Evolutionary conservation across 192 early-diverging fungal genomes (phyloP), one percentile per base, ranked within the genome.

Genomic region (Coemansia sp.): DNA sequence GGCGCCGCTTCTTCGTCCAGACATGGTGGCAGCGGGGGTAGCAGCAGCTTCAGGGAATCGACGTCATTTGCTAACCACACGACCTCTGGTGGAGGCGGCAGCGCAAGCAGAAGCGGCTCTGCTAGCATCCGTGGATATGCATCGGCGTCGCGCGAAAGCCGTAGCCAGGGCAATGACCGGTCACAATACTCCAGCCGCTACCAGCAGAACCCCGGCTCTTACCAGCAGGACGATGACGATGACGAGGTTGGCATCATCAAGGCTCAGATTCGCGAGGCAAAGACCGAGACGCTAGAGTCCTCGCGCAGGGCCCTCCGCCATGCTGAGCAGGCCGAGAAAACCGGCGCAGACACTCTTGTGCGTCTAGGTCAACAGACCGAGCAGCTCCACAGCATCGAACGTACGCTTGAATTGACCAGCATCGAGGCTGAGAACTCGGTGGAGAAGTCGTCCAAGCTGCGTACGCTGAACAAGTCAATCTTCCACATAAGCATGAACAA

Each of bases 381-480:
- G 61, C 78, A 81, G 62, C 61, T 81, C 14, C 53, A 65, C 53
- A 65, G 63, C 55, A 72, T 88, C n/a, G 84, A 90, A 57, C 81
- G 84, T n/a, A 86, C 82, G 58, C 57, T 91, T 36, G 89, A 89
- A 55, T 71, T 87, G 53, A 64, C 70, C 44, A 80, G 45, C 45
- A 42, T 80, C 22, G 42, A 67, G 33, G 77, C 77, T 0, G 61
- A 69, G 13, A 70, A 67, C 48, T 73, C 77, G 4, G 68, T 74
- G 10, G 72, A 70, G 22, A 40, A 70, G 27, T 66, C 77, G 22
- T 56, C 63, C 47, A 69, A 64, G 47, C 72, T 80, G 47, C 77
- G 72, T 28, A 74, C 72, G 50, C 74, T 91, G 17, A 91, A 89
- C 68, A 82, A 85, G 57, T 91, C 89, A 20, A 91, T 91, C 50